Evolutionary conservation across 208 protist genomes (phyloP), one percentile per base, ranked within the genome.

Genomic region (Trypanosoma melophagium): DNA sequence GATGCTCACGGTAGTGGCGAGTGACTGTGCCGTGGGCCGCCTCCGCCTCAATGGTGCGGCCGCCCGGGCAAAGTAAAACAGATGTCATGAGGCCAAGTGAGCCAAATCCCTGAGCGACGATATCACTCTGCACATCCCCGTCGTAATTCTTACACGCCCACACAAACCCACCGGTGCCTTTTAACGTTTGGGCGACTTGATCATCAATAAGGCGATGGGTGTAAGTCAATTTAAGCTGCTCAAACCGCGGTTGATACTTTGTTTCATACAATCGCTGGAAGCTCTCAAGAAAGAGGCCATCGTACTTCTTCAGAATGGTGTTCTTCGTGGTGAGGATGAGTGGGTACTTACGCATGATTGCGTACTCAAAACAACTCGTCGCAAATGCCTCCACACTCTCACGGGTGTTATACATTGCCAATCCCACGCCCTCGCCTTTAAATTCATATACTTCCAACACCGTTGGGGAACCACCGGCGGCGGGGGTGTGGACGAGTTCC

Each of bases 111-210:
- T 98, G 92, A 28, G 97, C 97, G n/a, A 98, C 96, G 28, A 97
- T 94, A 75, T 99, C 98, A 45, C 93, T 98, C 86, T 99, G 97
- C 41, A 99, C 98, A 74, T 99, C 98, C 28, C 98, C 98, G 72
- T 99, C 98, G 82, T 99, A 99, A 87, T 99, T 99, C 86, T 99
- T 99, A 83, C 97, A 99, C 12, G 98, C 98, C 97, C 97, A 99
- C 40, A 99, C 95, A 68, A 98, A 98, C 35, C 96, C 93, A 57
- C 93, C 93, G 47, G 83, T 71, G 60, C 87, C 86, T 78, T 97
- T 98, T 25, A 98, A 82, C 76, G 90, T 86, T 77, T 98, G 92
- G 47, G 98, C 98, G 49, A 99, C 98, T 85, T 98, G 95, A 77
- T 99, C 97, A 76, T 99, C 98, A 53, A 99, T 99, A 12, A 99